These are phyloP conservation scores for Inosperma sp. DNA, from an alignment of 768 basidiomycete species.

Conservation along the genomic window DNA sequence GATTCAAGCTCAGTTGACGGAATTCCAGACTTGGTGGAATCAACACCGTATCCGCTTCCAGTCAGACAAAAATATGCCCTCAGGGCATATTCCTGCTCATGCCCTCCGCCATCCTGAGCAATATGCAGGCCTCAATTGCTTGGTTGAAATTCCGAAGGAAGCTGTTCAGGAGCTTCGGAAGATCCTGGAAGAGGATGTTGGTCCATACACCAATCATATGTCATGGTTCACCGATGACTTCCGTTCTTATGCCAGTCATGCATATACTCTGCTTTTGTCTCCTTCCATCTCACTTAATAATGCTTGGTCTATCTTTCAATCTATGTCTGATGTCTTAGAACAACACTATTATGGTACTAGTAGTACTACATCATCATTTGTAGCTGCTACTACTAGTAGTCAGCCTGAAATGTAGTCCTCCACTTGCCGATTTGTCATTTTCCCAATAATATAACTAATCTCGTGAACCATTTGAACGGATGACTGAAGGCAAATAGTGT, in stretches of 20 bases:
- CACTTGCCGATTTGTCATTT: too few species aligned
- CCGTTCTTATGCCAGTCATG: neutral
- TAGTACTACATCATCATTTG: too few species aligned
- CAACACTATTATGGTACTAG: too few species aligned
- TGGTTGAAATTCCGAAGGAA: constrained; percentile 13
- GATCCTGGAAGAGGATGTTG: constrained; percentile 16
- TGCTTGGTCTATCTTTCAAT: too few species aligned
- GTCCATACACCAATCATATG: constrained; percentile 7
- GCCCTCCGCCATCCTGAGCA: constrained; percentile 17
- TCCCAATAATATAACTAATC: too few species aligned
- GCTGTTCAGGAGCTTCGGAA: constrained; percentile 10
- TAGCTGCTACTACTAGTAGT: too few species aligned
- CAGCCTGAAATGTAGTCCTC: too few species aligned
- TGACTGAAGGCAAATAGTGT: too few species aligned
- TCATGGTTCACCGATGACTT: constrained; percentile 10
- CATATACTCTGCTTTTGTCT: too few species aligned
- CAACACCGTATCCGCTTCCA: constrained; percentile 24
- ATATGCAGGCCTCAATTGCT: constrained; percentile 14
- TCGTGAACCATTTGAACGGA: too few species aligned
- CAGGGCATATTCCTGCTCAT: constrained; percentile 25
- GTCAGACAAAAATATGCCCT: constrained; percentile 24
- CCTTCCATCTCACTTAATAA: too few species aligned
- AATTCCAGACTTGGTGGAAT: constrained; percentile 30
- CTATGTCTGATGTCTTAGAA: too few species aligned
- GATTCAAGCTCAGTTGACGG: constrained; percentile 26